A percentile compares a stretch with the other conserved stretches of the same genome.
These are phyloP conservation scores for Xerocomus nothofagi DNA, from an alignment of 1,284 basidiomycete genomes.

Conservation along the genomic window DNA sequence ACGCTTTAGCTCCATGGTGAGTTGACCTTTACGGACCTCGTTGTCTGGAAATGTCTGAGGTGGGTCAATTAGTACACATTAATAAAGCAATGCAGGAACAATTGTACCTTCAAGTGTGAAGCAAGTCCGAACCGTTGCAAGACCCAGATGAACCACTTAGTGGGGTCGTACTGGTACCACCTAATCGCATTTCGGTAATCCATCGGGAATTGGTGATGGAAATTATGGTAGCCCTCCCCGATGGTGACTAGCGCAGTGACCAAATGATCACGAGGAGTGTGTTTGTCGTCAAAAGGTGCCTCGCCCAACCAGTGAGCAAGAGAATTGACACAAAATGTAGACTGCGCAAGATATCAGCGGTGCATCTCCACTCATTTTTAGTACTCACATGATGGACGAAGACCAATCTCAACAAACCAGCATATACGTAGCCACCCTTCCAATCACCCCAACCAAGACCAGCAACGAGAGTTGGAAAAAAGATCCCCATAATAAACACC, in stretches of 20 bases:
- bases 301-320: conserved; percentile 95
- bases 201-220: conserved; percentile 94
- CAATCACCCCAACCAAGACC: conserved; percentile 85
- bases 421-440: conserved; percentile 83
- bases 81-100: background rate
- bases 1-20: conserved; percentile 90
- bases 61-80: background rate
- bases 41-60: conserved; percentile 82
- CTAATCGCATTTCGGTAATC: conserved; percentile 93
- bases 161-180: conserved; percentile 90
- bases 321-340: conserved; percentile 95
- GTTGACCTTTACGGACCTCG: conserved; percentile 88
- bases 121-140: conserved; percentile 72
- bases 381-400: conserved; percentile 86
- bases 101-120: conserved; percentile 73
- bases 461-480: conserved; percentile 76
- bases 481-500: conserved; percentile 71
- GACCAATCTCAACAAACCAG: conserved; percentile 76
- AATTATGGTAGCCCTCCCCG: conserved; percentile 96
- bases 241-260: conserved; percentile 86
- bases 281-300: conserved; percentile 91
- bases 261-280: conserved; percentile 87
- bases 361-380: background rate
- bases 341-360: conserved; percentile 45
- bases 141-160: conserved; percentile 89